These are phyloP conservation scores for Xylariaceae sp. DNA, from an alignment of 2,329 filamentous ascomycete species.

Conservation along the genomic window DNA sequence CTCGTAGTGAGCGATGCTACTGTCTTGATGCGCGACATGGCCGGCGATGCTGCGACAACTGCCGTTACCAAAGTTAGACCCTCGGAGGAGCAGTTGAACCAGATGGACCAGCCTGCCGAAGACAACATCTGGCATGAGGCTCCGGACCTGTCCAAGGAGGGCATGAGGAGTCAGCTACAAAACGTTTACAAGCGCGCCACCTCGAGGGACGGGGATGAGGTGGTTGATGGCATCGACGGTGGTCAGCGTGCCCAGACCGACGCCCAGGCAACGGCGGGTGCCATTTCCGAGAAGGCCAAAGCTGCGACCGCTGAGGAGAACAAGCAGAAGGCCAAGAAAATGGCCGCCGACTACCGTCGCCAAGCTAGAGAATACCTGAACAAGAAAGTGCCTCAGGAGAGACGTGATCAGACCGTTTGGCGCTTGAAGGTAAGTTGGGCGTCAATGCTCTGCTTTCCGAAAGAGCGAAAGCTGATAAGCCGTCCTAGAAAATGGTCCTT, in stretches of 20 bases:
- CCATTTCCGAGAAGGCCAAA: conserved; percentile 52
- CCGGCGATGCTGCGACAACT: conserved; percentile 80
- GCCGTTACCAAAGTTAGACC: conserved; percentile 73
- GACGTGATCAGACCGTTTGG: conserved; percentile 86
- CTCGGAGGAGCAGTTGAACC: conserved; percentile 66
- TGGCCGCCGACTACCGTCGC: conserved; percentile 38
- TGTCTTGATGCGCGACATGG: conserved; percentile 81
- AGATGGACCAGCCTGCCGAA: conserved; percentile 78
- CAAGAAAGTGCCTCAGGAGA: conserved; percentile 86
- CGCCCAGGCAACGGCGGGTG: conserved; percentile 27
- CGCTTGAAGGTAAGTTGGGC: conserved; percentile 59
- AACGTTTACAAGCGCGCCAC: conserved; percentile 53
- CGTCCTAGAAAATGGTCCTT: conserved; percentile 79
- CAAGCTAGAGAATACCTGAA: conserved; percentile 68
- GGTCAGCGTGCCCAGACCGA: conserved; percentile 31
- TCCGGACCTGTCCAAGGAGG: conserved; percentile 68
- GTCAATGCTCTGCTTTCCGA: conserved; percentile 44
- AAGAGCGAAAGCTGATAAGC: conserved; percentile 53
- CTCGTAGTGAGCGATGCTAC: conserved; percentile 67
- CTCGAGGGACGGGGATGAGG: conserved; percentile 57
- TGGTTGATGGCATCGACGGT: conserved; percentile 45
- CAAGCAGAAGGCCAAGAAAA: conserved; percentile 32
- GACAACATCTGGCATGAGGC: conserved; percentile 93
- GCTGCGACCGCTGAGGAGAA: conserved; percentile 61
- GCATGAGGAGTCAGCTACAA: conserved; percentile 65